Evolutionary conservation across 179 eudicot species (phyloP), one percentile per base, ranked within the genome.

Genomic region (Pouteria campechiana): DNA sequence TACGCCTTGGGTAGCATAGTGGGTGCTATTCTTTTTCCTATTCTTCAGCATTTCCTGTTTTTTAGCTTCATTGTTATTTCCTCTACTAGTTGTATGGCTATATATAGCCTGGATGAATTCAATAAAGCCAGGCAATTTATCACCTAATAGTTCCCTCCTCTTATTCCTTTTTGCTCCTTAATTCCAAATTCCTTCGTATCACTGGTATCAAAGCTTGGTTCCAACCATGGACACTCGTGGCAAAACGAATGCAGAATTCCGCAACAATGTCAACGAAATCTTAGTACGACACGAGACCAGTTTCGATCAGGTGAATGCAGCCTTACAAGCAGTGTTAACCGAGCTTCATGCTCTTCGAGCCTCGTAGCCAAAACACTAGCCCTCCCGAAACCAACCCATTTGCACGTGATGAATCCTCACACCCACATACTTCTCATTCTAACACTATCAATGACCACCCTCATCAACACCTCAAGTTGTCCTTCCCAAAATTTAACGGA

Each of bases 201-300:
- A 31, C 12, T 35, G 39, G 39, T 35, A 35, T 35, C 39, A 35
- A 20, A 35, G 39, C 39, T 20, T 13, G 17, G 39, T n/a, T 35
- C 21, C 17, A n/a, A n/a, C n/a, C 39, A 35, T 35, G 16, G 39
- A 35, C 39, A 35, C 39, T n/a, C 18, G 39, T 9, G 39, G 18
- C 17, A 35, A 35, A 35, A 35, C 8, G 17, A 35, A 35, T 1
- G 0, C 1, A n/a, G 39, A 15, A 35, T 35, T 35, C 18, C 10
- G 21, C 18, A 35, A 2, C 16, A 2, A 35, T 2, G 39, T 35
- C 17, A 35, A 35, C 8, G 39, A 35, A 14, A 14, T 35, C 17
- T 14, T 35, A 12, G 39, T 2, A 2, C 21, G 21, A n/a, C 39
- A 12, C 10, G 39, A 35, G 39, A 2, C 3, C 3, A 35, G 17